phyloP scores from a whole-genome alignment of 1,284 basidiomycete genomes.

The Fomitopsis schrenkii region DNA sequence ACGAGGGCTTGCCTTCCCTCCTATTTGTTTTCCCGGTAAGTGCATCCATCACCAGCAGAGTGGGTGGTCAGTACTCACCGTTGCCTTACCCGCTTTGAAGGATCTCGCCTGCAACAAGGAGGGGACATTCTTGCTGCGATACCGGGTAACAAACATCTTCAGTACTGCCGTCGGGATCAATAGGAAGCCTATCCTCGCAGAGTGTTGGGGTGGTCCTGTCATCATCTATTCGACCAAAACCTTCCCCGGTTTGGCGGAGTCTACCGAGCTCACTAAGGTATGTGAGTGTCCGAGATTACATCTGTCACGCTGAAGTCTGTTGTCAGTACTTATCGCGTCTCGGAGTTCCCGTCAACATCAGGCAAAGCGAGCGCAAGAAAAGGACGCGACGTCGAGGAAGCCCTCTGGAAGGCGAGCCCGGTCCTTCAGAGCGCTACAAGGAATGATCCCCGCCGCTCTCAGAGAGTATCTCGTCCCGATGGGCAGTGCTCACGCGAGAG shows the following conservation, averaged over 20 bases:
- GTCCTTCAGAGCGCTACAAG: no score
- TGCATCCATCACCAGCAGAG: not conserved
- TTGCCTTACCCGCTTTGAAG: not conserved
- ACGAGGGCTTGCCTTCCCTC: not conserved
- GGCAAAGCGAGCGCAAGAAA: not conserved
- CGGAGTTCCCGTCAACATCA: not conserved
- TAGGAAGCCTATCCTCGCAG: conserved; percentile 6
- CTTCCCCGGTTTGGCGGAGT: conserved; percentile 65
- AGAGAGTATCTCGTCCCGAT: no score
- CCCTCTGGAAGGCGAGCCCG: no score
- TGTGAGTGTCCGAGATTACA: not conserved
- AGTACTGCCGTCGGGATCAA: not conserved
- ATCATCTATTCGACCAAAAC: conserved; percentile 73
- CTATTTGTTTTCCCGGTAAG: not conserved
- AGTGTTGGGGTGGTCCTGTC: conserved; percentile 35
- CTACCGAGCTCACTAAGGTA: conserved; percentile 71
- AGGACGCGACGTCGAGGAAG: not conserved
- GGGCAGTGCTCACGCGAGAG: no score
- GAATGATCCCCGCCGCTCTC: no score
- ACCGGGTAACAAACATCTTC: not conserved
- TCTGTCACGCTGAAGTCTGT: not conserved
- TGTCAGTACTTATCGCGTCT: not conserved
- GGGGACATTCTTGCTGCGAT: not conserved
- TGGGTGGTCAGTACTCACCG: not conserved
- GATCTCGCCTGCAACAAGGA: not conserved